phyloP scores from a whole-genome alignment of 75 land plant species.

The Chamaecyparis obtusa region DNA sequence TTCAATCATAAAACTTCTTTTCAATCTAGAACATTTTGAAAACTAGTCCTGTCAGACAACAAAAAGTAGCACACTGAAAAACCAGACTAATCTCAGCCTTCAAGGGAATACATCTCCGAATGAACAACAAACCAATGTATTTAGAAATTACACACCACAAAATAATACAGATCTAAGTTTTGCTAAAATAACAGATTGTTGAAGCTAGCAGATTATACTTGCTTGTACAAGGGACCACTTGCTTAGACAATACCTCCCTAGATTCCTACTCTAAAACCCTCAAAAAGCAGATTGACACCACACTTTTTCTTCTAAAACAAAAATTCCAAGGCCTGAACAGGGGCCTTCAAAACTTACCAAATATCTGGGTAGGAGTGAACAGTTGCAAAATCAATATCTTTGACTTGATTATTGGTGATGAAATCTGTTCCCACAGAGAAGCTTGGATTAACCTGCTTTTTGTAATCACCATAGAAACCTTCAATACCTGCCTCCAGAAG shows the following conservation, averaged over 20 bases:
- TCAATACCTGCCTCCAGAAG: slow-evolving; percentile 81
- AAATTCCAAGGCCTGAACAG: not conserved
- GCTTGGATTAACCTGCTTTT: slow-evolving; percentile 45
- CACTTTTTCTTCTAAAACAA: not conserved
- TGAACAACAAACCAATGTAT: not conserved
- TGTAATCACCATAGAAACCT: slow-evolving; percentile 70
- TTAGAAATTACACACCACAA: not conserved
- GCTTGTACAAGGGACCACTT: not conserved
- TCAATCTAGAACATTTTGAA: not conserved
- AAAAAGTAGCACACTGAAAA: not conserved
- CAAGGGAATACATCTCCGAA: not conserved
- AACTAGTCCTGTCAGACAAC: not conserved
- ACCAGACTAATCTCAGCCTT: not conserved
- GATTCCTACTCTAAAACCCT: not conserved
- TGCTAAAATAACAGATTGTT: not conserved
- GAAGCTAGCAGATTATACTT: not conserved
- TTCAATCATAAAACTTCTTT: not conserved
- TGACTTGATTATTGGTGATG: slow-evolving; percentile 63
- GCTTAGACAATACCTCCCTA: not conserved
- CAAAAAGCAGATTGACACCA: not conserved
- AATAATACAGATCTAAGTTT: not conserved
- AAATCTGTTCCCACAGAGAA: slow-evolving; percentile 77
- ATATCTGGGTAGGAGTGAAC: slow-evolving; percentile 87
- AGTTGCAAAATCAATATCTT: slow-evolving; percentile 82
- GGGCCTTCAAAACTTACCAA: slow-evolving; percentile 44